These are phyloP conservation scores for Arabidopsis hybrid DNA, from an alignment of 441 rosid genomes.

Conservation along the genomic window DNA sequence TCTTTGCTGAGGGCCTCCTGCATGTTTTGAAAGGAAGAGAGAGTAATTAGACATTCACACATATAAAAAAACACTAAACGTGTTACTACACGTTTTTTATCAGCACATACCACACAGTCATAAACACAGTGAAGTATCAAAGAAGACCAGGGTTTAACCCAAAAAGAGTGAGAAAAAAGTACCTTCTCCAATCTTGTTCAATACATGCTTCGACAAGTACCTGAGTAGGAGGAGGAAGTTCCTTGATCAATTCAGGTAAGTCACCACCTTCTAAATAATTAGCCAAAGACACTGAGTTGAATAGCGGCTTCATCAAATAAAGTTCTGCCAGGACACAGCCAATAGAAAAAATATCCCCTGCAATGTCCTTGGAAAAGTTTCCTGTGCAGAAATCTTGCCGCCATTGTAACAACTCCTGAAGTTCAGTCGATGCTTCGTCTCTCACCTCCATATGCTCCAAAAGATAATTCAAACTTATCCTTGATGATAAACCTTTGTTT, in stretches of 20 bases:
- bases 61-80: slow-evolving; percentile 4
- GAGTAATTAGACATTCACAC: slow-evolving; percentile 36
- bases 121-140: slow-evolving; percentile 13
- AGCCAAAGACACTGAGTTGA: slow-evolving; percentile 71
- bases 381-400: slow-evolving; percentile 55
- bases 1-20: slow-evolving; percentile 90
- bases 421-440: slow-evolving; percentile 61
- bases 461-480: slow-evolving; percentile 66
- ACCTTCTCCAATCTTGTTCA: slow-evolving; percentile 79
- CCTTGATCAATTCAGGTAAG: slow-evolving; percentile 65
- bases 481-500: slow-evolving; percentile 45
- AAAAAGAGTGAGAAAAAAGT: slow-evolving; percentile 32
- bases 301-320: slow-evolving; percentile 75
- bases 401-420: slow-evolving; percentile 82
- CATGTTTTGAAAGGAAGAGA: slow-evolving; percentile 44
- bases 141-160: slow-evolving; percentile 11
- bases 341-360: slow-evolving; percentile 79
- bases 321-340: slow-evolving; percentile 92
- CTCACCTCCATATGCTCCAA: slow-evolving; percentile 72
- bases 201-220: slow-evolving; percentile 83
- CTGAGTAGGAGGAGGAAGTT: slow-evolving; percentile 81
- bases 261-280: slow-evolving; percentile 57
- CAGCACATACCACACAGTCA: slow-evolving; percentile 37
- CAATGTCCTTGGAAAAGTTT: slow-evolving; percentile 52
- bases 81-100: slow-evolving; percentile 11